These are phyloP conservation scores for Jamesozyma gamospora DNA, from an alignment of 805 yeast genomes.

Conservation along the genomic window DNA sequence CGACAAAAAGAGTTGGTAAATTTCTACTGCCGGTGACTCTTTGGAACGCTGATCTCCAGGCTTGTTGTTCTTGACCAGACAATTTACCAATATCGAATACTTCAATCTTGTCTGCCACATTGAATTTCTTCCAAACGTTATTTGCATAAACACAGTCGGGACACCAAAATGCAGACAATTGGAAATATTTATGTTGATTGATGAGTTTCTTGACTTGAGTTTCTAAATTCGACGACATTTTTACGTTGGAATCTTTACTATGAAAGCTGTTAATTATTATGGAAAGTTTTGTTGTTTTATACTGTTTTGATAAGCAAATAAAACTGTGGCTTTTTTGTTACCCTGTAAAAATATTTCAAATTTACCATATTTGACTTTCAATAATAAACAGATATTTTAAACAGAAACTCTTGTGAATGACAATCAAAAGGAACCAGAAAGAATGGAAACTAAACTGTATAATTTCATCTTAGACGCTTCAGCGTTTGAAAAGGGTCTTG, in stretches of 20 bases:
- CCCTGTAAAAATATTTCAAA: too few relatives aligned
- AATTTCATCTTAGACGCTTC: constrained; percentile 56
- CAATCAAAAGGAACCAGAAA: too few relatives aligned
- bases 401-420: too few relatives aligned
- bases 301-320: too few relatives aligned
- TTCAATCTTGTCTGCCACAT: constrained; percentile 39
- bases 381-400: too few relatives aligned
- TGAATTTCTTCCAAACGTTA: constrained; percentile 43
- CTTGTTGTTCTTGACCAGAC: constrained; percentile 19
- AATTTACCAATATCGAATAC: constrained; percentile 39
- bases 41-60: constrained; percentile 27
- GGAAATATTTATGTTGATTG: constrained; percentile 37
- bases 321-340: too few relatives aligned
- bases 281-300: too few relatives aligned
- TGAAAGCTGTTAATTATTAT: too few relatives aligned
- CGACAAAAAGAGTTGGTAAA: constrained; percentile 26
- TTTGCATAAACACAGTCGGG: constrained; percentile 65
- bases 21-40: constrained; percentile 26
- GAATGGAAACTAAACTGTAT: constrained; percentile 7
- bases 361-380: too few relatives aligned
- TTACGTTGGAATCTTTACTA: too few relatives aligned
- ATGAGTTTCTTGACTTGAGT: constrained; percentile 40
- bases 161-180: constrained; percentile 68
- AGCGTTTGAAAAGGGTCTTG: constrained; percentile 58
- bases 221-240: neutral